Evolutionary conservation across 2,329 filamentous ascomycete genomes (phyloP), one percentile per base, ranked within the genome.

Genomic region (Penicillium sp.): DNA sequence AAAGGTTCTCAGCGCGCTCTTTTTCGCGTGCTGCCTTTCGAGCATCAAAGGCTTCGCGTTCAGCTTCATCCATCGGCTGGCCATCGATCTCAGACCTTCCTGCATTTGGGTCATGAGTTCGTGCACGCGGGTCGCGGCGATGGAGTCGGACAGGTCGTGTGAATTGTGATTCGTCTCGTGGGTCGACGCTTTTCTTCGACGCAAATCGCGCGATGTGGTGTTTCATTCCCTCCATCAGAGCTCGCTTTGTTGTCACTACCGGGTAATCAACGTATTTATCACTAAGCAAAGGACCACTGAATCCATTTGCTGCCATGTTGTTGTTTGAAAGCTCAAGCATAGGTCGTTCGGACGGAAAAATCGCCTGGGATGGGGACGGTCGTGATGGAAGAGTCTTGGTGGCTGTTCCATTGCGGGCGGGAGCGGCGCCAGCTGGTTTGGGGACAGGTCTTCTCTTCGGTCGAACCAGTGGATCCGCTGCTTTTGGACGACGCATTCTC

Each of bases 131-230:
- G 70, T 97, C 92, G 55, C 94, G 89, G 60, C 94, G 87, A 70
- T 97, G 92, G 37, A 99, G 79, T 37, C 90, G 88, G 32, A 97
- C 89, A 0, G 94, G 94, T 29, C 92, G 85, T 18, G 89, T 88
- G 70, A 97, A 99, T 50, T 95, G 86, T 6, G 86, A 80, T 63
- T 93, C 87, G 68, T 97, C 87, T 58, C 90, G 81, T 32, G 86
- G 82, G 64, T 89, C 88, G 59, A 85, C 76, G n/a, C 69, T 77
- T 61, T 80, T 81, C 66, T 85, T 86, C 50, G 82, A 79, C 60
- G 88, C 82, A 54, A 99, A 86, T 64, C 90, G 88, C 80, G 96
- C 92, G 60, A 96, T 84, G 70, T 99, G 94, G 68, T 92, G 87
- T 47, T 93, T 89, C 57, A 96, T 78, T 6, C 89, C 89, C 64